These are phyloP conservation scores for Medicago arabica DNA, from an alignment of 306 rosid genomes.

Conservation along the genomic window DNA sequence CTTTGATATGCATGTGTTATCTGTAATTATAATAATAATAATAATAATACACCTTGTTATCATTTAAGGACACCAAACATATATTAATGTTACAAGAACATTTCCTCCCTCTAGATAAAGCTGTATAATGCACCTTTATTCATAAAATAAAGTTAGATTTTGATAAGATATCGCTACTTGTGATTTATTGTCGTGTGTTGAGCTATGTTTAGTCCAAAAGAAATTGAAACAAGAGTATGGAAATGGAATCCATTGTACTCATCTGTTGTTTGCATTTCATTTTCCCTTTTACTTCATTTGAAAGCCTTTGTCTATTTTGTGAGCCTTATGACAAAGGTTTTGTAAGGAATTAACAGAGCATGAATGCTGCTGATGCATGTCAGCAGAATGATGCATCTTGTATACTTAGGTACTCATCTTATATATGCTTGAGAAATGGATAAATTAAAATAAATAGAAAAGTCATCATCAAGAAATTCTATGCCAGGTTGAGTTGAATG, in stretches of 20 bases:
- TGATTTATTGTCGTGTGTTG: neutral
- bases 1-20: slow-evolving; percentile 9
- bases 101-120: neutral
- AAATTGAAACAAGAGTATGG: neutral
- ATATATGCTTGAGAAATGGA: no score
- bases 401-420: no score
- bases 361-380: no score
- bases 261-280: neutral
- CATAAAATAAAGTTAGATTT: slow-evolving; percentile 2
- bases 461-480: no score
- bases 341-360: no score
- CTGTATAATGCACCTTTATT: slow-evolving; percentile 4
- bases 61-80: slow-evolving; percentile 5
- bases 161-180: neutral
- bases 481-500: no score
- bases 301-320: neutral
- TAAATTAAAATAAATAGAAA: no score
- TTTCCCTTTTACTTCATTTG: neutral
- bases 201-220: neutral
- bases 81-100: neutral
- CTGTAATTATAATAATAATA: neutral
- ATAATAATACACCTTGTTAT: neutral
- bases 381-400: neutral
- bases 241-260: neutral
- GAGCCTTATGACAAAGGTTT: neutral